Evolutionary conservation across 2,329 filamentous ascomycete species (phyloP).

Genomic region (Pleomassaria siparia): DNA sequence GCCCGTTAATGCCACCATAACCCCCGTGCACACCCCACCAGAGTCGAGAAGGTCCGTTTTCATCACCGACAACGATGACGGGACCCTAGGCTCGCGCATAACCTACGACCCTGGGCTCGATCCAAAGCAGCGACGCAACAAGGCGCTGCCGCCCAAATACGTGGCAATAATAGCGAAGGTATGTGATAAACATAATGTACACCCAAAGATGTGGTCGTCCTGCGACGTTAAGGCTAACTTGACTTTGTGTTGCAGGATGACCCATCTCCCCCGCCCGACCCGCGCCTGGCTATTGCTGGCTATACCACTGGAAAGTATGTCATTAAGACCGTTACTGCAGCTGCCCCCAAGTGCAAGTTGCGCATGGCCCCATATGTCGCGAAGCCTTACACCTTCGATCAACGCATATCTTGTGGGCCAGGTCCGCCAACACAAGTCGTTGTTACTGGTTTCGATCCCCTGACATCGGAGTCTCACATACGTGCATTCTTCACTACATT

Average conservation of each 20-base stretch:
- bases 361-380: constrained; percentile 76
- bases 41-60: constrained; percentile 51
- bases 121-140: constrained; percentile 44
- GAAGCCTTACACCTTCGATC: constrained; percentile 79
- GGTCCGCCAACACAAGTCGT: constrained; percentile 89
- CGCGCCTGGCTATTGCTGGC: constrained; percentile 69
- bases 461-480: constrained; percentile 78
- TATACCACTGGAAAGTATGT: constrained; percentile 55
- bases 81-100: constrained; percentile 60
- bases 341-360: constrained; percentile 65
- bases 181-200: constrained; percentile 53
- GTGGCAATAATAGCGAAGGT: constrained; percentile 1
- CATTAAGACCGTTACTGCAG: constrained; percentile 61
- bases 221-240: constrained; percentile 46
- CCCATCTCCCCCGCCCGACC: constrained; percentile 78
- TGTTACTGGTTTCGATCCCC: constrained; percentile 92
- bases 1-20: constrained; percentile 49
- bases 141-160: constrained; percentile 37
- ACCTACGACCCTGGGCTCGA: constrained; percentile 62
- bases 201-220: constrained; percentile 42
- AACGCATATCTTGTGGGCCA: constrained; percentile 80
- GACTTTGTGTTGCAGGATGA: constrained; percentile 64
- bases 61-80: constrained; percentile 53
- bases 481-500: constrained; percentile 75
- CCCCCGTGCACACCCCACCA: constrained; percentile 47